Evolutionary conservation across 139 green algal species (phyloP).

Genomic region (Coccomyxa sp.): DNA sequence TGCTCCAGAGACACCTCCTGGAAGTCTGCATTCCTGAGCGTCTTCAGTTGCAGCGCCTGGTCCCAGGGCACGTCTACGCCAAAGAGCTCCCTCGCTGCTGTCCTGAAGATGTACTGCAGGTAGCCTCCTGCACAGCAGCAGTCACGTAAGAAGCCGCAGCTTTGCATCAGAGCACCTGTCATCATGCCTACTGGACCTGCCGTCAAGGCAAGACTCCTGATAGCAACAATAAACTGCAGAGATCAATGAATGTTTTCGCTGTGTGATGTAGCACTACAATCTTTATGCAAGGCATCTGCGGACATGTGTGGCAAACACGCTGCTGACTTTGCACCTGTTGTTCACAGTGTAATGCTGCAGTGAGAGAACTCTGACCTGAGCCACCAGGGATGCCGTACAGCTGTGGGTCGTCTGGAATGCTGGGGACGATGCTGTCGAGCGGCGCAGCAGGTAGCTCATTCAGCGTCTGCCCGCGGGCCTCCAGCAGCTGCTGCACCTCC

Average conservation of each 20-base stretch:
- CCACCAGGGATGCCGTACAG: slow-evolving; percentile 50
- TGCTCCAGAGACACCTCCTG: slow-evolving; percentile 47
- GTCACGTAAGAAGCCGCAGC: background rate
- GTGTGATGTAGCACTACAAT: too few relatives aligned
- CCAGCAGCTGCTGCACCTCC: slow-evolving; percentile 79
- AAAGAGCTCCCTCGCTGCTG: slow-evolving; percentile 69
- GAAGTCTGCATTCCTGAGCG: slow-evolving; percentile 75
- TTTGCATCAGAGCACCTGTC: background rate
- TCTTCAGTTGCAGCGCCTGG: slow-evolving; percentile 57
- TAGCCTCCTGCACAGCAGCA: slow-evolving; percentile 84
- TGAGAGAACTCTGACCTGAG: slow-evolving; percentile 10
- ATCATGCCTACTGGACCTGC: too few relatives aligned
- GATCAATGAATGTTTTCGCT: too few relatives aligned
- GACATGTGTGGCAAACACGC: background rate
- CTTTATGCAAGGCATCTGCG: too few relatives aligned
- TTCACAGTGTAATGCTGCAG: background rate
- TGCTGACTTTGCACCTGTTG: background rate
- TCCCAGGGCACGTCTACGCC: slow-evolving; percentile 42
- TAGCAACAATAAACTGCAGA: too few relatives aligned
- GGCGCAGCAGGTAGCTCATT: slow-evolving; percentile 3
- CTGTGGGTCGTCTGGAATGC: slow-evolving; percentile 7
- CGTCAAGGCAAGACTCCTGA: too few relatives aligned
- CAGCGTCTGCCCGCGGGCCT: slow-evolving; percentile 19
- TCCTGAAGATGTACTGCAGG: slow-evolving; percentile 72
- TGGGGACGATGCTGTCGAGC: slow-evolving; percentile 28